Evolutionary conservation across 2,329 filamentous ascomycete species (phyloP).

Genomic region (Sordariomycetes sp.): DNA sequence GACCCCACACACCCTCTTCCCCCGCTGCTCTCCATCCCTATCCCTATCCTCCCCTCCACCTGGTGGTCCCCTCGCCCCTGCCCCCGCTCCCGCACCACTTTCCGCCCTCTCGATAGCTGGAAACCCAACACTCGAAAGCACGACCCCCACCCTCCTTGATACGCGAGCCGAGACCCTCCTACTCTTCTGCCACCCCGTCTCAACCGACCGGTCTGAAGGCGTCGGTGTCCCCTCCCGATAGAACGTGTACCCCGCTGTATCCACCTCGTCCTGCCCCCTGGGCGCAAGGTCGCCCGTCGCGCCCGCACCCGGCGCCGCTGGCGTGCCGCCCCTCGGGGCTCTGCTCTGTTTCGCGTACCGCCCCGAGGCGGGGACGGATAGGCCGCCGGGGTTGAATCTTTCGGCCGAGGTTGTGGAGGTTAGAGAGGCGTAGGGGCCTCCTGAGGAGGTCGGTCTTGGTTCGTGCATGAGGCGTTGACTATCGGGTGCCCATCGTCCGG

Average conservation of each 20-base stretch:
- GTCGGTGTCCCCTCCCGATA: constrained; percentile 2
- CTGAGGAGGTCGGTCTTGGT: not conserved
- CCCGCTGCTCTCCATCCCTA: not conserved
- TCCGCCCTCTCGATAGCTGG: not conserved
- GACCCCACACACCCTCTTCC: constrained; percentile 9
- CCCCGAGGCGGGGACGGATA: not conserved
- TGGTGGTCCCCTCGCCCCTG: not conserved
- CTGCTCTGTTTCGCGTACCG: not conserved
- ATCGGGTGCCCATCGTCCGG: not conserved
- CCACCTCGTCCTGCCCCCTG: not conserved
- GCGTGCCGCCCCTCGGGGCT: not conserved
- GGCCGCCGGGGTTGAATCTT: not conserved
- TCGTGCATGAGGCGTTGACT: not conserved
- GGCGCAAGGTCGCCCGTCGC: not conserved
- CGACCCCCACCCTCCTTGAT: constrained; percentile 1
- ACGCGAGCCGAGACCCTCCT: not conserved
- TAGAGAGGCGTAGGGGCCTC: not conserved
- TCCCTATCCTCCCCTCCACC: not conserved
- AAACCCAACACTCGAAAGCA: not conserved
- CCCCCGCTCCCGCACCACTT: not conserved
- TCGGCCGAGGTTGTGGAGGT: not conserved
- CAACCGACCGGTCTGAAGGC: constrained; percentile 1
- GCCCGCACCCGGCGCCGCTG: not conserved
- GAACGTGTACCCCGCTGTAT: constrained; percentile 1
- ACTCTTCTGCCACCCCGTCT: constrained; percentile 1